Conservation (phyloP, 805 yeast species). For the Priceomyces castillae region DNA sequence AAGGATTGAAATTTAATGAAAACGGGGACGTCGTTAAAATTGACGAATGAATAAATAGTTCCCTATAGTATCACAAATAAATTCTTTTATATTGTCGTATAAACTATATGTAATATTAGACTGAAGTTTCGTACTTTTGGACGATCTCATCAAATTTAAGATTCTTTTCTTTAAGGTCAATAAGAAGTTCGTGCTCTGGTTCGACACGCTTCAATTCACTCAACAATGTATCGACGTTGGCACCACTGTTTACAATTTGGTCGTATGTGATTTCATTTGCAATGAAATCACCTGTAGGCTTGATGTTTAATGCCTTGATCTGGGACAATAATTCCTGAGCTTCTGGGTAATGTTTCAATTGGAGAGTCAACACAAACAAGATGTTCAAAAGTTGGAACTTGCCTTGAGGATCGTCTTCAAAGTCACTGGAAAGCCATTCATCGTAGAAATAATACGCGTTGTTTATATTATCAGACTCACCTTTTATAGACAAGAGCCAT, state of each 20-base stretch:
- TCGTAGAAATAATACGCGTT: constrained; percentile 64
- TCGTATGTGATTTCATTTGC: constrained; percentile 67
- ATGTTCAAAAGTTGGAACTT: constrained; percentile 45
- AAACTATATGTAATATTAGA: constrained; percentile 1
- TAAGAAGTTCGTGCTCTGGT: constrained; percentile 56
- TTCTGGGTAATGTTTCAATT: constrained; percentile 78
- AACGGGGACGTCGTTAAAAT: constrained; percentile 33
- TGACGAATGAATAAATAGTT: constrained; percentile 12
- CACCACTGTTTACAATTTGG: constrained; percentile 41
- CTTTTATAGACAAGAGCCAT: constrained; percentile 47
- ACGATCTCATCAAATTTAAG: constrained; percentile 68
- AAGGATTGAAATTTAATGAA: constrained; percentile 45
- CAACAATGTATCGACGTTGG: constrained; percentile 48
- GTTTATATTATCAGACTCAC: constrained; percentile 40
- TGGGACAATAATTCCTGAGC: constrained; percentile 58
- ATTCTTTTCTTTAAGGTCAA: constrained; percentile 60
- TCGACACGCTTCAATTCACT: constrained; percentile 44
- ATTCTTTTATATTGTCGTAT: not conserved
- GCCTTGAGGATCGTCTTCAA: constrained; percentile 35
- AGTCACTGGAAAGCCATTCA: constrained; percentile 62
- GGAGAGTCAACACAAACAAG: constrained; percentile 72
- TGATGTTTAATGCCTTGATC: constrained; percentile 43
- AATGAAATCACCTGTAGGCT: constrained; percentile 43
- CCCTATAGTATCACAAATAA: not conserved
- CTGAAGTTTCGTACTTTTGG: constrained; percentile 44